These are phyloP conservation scores for Phytophthora melonis DNA, from an alignment of 352 stramenopile species.

Conservation along the genomic window DNA sequence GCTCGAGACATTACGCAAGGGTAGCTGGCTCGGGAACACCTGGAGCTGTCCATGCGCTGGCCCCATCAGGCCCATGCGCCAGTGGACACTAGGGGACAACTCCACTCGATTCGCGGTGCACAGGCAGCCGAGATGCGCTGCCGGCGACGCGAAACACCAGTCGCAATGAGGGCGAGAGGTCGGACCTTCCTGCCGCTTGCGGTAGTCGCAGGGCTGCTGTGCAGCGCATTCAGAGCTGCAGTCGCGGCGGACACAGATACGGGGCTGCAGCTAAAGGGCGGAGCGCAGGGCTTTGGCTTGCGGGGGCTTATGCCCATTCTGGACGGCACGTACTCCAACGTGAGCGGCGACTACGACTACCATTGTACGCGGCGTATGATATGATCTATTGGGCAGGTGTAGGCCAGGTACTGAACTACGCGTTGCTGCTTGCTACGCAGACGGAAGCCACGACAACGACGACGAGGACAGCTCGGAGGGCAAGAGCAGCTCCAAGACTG, in stretches of 20 bases:
- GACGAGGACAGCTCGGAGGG: conserved; percentile 26
- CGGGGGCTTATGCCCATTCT: conserved; percentile 36
- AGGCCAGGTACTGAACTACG: conserved; percentile 8
- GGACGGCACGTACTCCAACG: conserved; percentile 26
- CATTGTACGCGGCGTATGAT: conserved; percentile 15
- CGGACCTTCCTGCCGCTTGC: conserved; percentile 15
- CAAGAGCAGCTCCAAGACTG: conserved; percentile 29
- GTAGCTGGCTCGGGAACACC: background rate
- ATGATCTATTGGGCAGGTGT: background rate
- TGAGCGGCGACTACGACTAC: conserved; percentile 23
- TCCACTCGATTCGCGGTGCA: background rate
- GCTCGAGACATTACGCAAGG: conserved; percentile 13
- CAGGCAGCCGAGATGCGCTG: conserved; percentile 12
- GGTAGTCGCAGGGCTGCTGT: conserved; percentile 20
- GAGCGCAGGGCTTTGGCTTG: conserved; percentile 3
- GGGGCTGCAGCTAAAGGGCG: conserved; percentile 7
- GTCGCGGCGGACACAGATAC: conserved; percentile 5
- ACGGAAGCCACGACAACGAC: conserved; percentile 21
- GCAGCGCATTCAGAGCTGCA: conserved; percentile 16
- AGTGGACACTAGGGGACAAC: background rate
- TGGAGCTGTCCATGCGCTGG: background rate
- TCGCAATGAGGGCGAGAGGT: conserved; percentile 7
- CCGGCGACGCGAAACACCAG: background rate
- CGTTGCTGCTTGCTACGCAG: conserved; percentile 12
- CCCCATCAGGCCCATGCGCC: conserved; percentile 16